These are phyloP conservation scores for Suillus americanus DNA, from an alignment of 768 basidiomycete genomes.

Conservation along the genomic window DNA sequence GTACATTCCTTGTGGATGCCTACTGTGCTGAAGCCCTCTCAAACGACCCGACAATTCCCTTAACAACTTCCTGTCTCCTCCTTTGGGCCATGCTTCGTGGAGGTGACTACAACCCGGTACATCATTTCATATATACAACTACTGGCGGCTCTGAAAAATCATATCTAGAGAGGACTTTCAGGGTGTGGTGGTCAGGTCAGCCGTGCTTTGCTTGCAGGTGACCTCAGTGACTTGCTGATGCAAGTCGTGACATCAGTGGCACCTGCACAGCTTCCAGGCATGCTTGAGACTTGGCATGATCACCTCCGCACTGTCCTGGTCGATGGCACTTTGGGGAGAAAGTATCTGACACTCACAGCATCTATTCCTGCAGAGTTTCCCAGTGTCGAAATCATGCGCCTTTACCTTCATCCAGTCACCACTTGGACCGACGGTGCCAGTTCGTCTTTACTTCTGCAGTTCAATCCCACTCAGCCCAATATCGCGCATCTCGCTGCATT, in stretches of 20 bases:
- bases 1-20: neutral
- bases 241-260: neutral
- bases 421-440: neutral
- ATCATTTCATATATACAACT: neutral
- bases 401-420: neutral
- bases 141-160: neutral
- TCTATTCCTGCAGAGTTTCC: neutral
- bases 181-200: neutral
- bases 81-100: conserved; percentile 5
- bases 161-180: neutral
- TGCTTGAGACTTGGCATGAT: neutral
- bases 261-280: neutral
- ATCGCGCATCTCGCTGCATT: neutral
- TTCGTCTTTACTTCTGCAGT: neutral
- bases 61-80: conserved; percentile 1
- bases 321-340: neutral
- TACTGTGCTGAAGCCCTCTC: neutral
- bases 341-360: neutral
- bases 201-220: neutral
- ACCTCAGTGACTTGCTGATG: neutral
- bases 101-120: conserved; percentile 6
- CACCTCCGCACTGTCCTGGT: neutral
- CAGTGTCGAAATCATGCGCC: neutral
- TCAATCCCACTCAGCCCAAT: neutral
- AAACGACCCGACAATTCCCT: neutral